These are phyloP conservation scores for Pharnaceum exiguum DNA, from an alignment of 148 eudicot genomes.

Conservation along the genomic window DNA sequence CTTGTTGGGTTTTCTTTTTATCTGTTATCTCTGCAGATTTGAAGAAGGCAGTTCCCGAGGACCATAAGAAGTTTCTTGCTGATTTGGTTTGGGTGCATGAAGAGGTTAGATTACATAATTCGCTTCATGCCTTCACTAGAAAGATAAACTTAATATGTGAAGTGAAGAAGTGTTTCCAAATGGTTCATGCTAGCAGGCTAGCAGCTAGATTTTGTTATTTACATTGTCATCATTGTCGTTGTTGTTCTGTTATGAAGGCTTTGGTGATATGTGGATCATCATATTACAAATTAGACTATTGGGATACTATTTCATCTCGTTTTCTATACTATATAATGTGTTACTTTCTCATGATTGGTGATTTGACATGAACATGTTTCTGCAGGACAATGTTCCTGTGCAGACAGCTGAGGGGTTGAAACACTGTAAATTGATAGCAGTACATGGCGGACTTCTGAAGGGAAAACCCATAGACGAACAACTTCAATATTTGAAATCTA, in stretches of 20 bases:
- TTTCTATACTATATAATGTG: too few species aligned
- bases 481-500: constrained; percentile 52
- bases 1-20: neutral
- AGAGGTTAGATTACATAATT: constrained; percentile 46
- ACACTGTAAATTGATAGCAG: constrained; percentile 68
- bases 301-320: too few species aligned
- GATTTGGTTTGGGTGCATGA: constrained; percentile 91
- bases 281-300: too few species aligned
- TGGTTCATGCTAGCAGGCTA: too few species aligned
- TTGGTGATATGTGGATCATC: too few species aligned
- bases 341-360: neutral
- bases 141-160: too few species aligned
- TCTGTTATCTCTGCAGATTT: constrained; percentile 39
- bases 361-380: neutral
- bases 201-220: too few species aligned
- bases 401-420: constrained; percentile 62
- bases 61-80: constrained; percentile 88
- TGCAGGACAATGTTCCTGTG: constrained; percentile 61
- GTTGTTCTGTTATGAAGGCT: too few species aligned
- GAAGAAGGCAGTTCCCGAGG: constrained; percentile 75
- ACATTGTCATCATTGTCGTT: too few species aligned
- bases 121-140: neutral
- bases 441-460: constrained; percentile 80
- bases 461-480: constrained; percentile 58
- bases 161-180: too few species aligned